Percentiles rank a stretch among this genome's conserved stretches.
These are phyloP conservation scores for Neonothopanus nambi DNA, from an alignment of 1,284 basidiomycete species.

Conservation along the genomic window DNA sequence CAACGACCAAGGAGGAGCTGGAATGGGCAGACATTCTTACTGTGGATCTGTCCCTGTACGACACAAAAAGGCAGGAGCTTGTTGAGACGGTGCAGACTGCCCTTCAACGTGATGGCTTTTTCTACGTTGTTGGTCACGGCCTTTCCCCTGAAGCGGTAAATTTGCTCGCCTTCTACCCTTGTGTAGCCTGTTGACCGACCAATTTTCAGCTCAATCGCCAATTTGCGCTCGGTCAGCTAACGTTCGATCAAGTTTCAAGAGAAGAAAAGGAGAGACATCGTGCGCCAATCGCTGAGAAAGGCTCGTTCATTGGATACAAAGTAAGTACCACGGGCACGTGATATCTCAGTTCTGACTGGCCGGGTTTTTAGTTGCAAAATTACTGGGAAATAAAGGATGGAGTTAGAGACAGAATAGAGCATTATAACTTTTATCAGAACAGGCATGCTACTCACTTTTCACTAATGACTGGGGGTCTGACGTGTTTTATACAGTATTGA, in stretches of 20 bases:
- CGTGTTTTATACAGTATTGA: conserved; percentile 27
- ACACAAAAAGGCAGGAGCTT: conserved; percentile 29
- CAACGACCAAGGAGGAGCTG: conserved; percentile 26
- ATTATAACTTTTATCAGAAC: conserved; percentile 38
- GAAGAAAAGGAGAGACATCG: conserved; percentile 35
- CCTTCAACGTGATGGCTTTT: conserved; percentile 36
- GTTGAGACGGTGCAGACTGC: conserved; percentile 32
- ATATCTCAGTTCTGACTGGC: not conserved
- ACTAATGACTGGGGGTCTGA: not conserved
- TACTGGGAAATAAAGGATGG: conserved; percentile 38
- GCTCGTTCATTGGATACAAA: conserved; percentile 42
- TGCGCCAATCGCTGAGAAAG: conserved; percentile 36
- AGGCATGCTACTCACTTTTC: conserved; percentile 7
- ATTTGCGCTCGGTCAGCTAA: conserved; percentile 35
- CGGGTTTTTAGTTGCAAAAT: conserved; percentile 30
- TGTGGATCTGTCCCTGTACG: conserved; percentile 35
- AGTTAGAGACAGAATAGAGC: conserved; percentile 37
- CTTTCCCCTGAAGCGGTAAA: conserved; percentile 30
- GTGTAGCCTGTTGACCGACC: not conserved
- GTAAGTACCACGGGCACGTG: conserved; percentile 11
- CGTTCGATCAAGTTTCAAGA: conserved; percentile 34
- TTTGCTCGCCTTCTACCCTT: not conserved
- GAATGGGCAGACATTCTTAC: conserved; percentile 41
- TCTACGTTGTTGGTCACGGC: conserved; percentile 39
- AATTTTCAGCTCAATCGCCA: conserved; percentile 28